These are phyloP conservation scores for Zygoascus flipseniorum DNA, from an alignment of 805 yeast genomes.

Conservation along the genomic window DNA sequence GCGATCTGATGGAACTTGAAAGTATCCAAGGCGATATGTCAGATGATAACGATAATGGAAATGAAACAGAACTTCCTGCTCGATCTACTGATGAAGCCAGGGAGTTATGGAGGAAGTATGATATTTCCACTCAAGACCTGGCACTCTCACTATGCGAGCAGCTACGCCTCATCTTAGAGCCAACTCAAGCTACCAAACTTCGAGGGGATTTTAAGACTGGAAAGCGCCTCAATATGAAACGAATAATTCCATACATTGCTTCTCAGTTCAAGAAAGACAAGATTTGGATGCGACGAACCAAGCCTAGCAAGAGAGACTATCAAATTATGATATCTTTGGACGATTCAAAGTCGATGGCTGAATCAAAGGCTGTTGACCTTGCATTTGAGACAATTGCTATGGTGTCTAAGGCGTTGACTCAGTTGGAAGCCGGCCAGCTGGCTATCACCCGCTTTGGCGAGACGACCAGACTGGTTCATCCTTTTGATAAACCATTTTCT, in stretches of 20 bases:
- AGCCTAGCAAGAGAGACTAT: conserved; percentile 94
- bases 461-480: conserved; percentile 73
- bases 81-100: conserved; percentile 58
- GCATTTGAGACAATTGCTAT: conserved; percentile 93
- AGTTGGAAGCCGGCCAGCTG: conserved; percentile 87
- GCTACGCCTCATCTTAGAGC: conserved; percentile 83
- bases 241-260: conserved; percentile 96
- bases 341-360: conserved; percentile 96
- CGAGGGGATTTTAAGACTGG: conserved; percentile 97
- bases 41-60: conserved; percentile 25
- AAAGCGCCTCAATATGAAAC: conserved; percentile 91
- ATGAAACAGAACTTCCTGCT: conserved; percentile 34
- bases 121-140: conserved; percentile 75
- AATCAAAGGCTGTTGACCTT: conserved; percentile 77
- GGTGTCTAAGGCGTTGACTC: conserved; percentile 88
- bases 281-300: conserved; percentile 95
- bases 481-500: conserved; percentile 78
- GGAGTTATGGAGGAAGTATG: conserved; percentile 75
- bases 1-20: neutral
- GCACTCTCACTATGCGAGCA: conserved; percentile 89
- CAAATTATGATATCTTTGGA: conserved; percentile 97
- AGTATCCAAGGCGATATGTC: conserved; percentile 19
- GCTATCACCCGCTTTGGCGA: conserved; percentile 90
- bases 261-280: conserved; percentile 95
- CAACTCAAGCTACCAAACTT: conserved; percentile 90